A percentile compares a stretch with the other conserved stretches of the same genome.
These are phyloP conservation scores for Calycina herbarum DNA, from an alignment of 2,329 filamentous ascomycete species.

Conservation along the genomic window DNA sequence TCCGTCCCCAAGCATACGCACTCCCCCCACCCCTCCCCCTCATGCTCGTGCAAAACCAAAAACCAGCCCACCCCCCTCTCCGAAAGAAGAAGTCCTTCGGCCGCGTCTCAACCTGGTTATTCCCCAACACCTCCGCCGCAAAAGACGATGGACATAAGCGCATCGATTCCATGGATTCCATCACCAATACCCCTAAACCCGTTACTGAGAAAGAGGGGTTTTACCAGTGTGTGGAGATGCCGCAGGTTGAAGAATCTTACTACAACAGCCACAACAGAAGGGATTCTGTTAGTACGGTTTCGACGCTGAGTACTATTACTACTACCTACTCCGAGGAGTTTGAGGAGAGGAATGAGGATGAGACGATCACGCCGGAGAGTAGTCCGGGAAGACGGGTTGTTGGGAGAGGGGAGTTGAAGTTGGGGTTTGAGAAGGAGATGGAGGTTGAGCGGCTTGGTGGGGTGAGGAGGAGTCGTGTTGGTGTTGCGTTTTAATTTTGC, in stretches of 20 bases:
- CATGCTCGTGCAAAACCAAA: conserved; percentile 46
- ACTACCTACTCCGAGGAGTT: conserved; percentile 44
- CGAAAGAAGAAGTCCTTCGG: conserved; percentile 69
- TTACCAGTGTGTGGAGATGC: conserved; percentile 54
- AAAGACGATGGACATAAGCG: conserved; percentile 34
- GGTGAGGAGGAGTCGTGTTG: conserved; percentile 42
- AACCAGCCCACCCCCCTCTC: conserved; percentile 50
- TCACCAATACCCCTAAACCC: conserved; percentile 57
- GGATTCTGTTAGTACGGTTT: conserved; percentile 48
- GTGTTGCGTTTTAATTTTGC: conserved; percentile 45
- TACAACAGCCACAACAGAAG: conserved; percentile 27
- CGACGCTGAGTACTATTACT: conserved; percentile 39
- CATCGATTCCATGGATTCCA: conserved; percentile 48
- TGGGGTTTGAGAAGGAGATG: conserved; percentile 30
- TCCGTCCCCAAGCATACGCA: conserved; percentile 16
- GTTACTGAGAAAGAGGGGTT: conserved; percentile 55
- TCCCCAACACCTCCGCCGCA: conserved; percentile 38
- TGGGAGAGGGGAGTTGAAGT: conserved; percentile 25
- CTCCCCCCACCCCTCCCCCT: conserved; percentile 50
- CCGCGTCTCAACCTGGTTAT: conserved; percentile 58
- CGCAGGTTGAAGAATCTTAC: conserved; percentile 1
- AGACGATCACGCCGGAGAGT: conserved; percentile 48
- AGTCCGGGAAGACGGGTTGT: conserved; percentile 25
- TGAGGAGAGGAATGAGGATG: conserved; percentile 41
- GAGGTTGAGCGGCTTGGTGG: conserved; percentile 34